Percentiles rank a stretch among this genome's conserved stretches.
These are phyloP conservation scores for Podosphaera fusca DNA, from an alignment of 2,329 filamentous ascomycete genomes.

Conservation along the genomic window DNA sequence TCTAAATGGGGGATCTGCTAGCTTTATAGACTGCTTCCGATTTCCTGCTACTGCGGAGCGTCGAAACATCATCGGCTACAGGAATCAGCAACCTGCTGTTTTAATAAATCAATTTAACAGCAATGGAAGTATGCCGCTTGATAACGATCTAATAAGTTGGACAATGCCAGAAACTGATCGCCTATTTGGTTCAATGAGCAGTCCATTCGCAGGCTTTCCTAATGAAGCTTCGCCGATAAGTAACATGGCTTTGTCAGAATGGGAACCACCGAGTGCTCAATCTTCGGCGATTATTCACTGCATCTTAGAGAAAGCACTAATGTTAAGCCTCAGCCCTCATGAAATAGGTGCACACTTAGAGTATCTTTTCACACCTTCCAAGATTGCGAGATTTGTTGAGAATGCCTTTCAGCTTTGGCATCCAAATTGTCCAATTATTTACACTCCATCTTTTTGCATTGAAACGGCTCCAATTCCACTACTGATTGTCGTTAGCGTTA, in stretches of 20 bases:
- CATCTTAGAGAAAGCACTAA: slow-evolving; percentile 19
- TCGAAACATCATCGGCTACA: slow-evolving; percentile 17
- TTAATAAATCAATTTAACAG: not conserved
- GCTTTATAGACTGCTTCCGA: slow-evolving; percentile 22
- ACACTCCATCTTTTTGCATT: slow-evolving; percentile 20
- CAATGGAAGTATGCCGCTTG: not conserved
- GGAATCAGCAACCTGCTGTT: slow-evolving; percentile 12
- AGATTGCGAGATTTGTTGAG: slow-evolving; percentile 19
- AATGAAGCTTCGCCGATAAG: slow-evolving; percentile 1
- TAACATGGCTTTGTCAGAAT: slow-evolving; percentile 5
- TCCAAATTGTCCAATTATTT: slow-evolving; percentile 21
- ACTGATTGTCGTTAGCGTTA: slow-evolving; percentile 19
- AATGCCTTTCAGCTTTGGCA: slow-evolving; percentile 24
- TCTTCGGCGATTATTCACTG: slow-evolving; percentile 19
- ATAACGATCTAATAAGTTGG: slow-evolving; percentile 7
- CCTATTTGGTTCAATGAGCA: slow-evolving; percentile 7
- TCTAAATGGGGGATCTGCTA: slow-evolving; percentile 22
- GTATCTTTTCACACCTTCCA: slow-evolving; percentile 19
- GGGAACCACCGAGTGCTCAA: slow-evolving; percentile 18
- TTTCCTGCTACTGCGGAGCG: slow-evolving; percentile 20
- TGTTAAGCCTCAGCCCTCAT: slow-evolving; percentile 18
- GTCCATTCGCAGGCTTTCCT: slow-evolving; percentile 5
- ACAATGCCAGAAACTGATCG: slow-evolving; percentile 8
- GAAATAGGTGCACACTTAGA: slow-evolving; percentile 18
- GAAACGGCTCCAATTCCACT: slow-evolving; percentile 18